Base-by-base conservation (phyloP, 1,139 yeast genomes). In the Kurtzmaniella quercitrusa region DNA sequence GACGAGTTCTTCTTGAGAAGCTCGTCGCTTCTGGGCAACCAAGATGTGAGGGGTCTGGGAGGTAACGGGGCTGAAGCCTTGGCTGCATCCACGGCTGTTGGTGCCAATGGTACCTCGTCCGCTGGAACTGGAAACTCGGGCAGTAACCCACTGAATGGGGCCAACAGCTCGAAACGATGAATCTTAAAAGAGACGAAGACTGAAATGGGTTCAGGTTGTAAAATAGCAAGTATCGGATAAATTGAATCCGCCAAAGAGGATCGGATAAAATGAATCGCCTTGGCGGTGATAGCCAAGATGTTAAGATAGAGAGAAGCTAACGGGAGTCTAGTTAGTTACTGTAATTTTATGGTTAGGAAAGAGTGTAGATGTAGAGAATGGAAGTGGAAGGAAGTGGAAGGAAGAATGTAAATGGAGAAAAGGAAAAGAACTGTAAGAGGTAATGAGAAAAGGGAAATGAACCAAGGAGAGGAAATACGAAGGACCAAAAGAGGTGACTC, bases 1-100 rank as follows among this genome's bases (percentile, higher is more conserved):
- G 73, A 68, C 44, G 73, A 68, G 16, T 66, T 65, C 45, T 63
- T 68, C 50, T 52, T 66, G 29, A 41, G 64, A 21, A 27, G 27
- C 17, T 25, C 40, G 5, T 36, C 38, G 21, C 24, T 19, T 19
- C 41, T 37, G 18, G 39, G 46, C 10, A 37, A 41, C 23, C n/a
- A 25, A 14, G 44, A 23, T n/a, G 34, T 18, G 8, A 34, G 39
- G 10, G 25, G 40, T 10, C 18, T 41, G 6, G 38, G 29, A 10
- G 39, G 31, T 19, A 44, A 41, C 27, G 41, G 38, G 23, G 37
- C 14, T 11, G 46, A 36, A 12, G 38, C 16, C 15, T 21, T 40
- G 17, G 3, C 38, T 15, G 17, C 40, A 12, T 19, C 21, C 9
- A 25, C 16, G 3, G 14, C 31, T 16, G 33, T 23, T 31, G 37